Percentiles rank a stretch among this genome's conserved stretches.
Evolutionary conservation across 2,329 filamentous ascomycete species (phyloP).

Genomic region (Fusarium tanahbumbuense): DNA sequence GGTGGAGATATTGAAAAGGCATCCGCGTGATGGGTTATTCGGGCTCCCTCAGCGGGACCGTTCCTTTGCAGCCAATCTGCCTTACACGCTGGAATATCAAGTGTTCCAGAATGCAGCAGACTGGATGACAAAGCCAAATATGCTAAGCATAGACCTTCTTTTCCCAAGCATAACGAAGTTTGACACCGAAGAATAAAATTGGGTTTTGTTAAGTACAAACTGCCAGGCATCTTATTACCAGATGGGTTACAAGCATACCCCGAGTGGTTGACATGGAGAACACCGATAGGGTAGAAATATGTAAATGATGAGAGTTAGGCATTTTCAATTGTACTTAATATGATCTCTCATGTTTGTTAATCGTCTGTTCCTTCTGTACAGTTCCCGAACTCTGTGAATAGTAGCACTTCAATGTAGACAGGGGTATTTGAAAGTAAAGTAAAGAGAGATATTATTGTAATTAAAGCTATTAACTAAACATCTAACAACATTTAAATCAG

Average conservation of each 20-base stretch:
- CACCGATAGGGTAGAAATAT: too few relatives aligned
- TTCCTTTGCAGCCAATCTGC: not conserved
- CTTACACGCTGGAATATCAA: not conserved
- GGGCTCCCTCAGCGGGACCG: not conserved
- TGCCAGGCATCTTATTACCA: too few relatives aligned
- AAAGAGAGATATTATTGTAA: not conserved
- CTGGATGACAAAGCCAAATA: not conserved
- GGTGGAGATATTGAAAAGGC: not conserved
- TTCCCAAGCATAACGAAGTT: too few relatives aligned
- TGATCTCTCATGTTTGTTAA: accelerated
- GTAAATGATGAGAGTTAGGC: accelerated
- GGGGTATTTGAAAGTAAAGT: not conserved
- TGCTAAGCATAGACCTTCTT: not conserved
- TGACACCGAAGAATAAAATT: too few relatives aligned
- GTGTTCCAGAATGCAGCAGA: not conserved
- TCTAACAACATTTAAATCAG: not conserved
- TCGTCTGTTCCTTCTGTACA: too few relatives aligned
- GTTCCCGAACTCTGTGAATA: accelerated
- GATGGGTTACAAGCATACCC: too few relatives aligned
- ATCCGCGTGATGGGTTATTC: not conserved
- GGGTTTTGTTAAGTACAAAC: too few relatives aligned
- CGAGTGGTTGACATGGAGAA: too few relatives aligned
- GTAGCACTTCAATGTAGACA: not conserved
- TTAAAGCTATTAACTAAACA: not conserved
- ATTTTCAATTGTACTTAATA: not conserved